A percentile compares a stretch with the other conserved stretches of the same genome.
These are phyloP conservation scores for Lepidium africanum DNA, from an alignment of 345 rosid genomes.

Conservation along the genomic window DNA sequence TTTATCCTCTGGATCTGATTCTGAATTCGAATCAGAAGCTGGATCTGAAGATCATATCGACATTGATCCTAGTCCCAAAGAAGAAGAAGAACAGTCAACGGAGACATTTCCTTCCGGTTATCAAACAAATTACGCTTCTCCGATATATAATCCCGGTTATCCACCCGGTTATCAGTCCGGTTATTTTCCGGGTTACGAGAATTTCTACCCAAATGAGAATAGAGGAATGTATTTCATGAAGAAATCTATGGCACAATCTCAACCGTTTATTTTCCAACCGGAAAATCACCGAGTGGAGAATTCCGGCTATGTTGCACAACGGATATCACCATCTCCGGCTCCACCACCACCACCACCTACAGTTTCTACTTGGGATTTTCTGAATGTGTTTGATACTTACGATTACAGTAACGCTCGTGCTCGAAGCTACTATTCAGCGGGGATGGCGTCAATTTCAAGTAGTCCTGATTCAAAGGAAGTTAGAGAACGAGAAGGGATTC, in stretches of 20 bases:
- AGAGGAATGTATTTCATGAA: constrained; percentile 62
- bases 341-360: constrained; percentile 86
- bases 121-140: constrained; percentile 4
- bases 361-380: constrained; percentile 73
- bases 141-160: constrained; percentile 9
- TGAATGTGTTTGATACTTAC: constrained; percentile 59
- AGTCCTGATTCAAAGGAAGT: constrained; percentile 90
- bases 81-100: constrained; percentile 18
- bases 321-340: constrained; percentile 16
- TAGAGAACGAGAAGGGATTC: constrained; percentile 92
- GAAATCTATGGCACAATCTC: constrained; percentile 56
- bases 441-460: constrained; percentile 53
- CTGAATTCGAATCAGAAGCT: constrained; percentile 31
- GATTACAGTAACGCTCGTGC: constrained; percentile 31
- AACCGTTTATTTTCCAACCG: constrained; percentile 63
- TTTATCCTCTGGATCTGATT: constrained; percentile 54
- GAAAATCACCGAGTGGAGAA: constrained; percentile 31
- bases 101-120: constrained; percentile 9
- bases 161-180: constrained; percentile 27
- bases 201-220: too few relatives aligned
- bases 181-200: too few relatives aligned
- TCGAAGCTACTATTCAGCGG: constrained; percentile 24
- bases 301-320: constrained; percentile 30
- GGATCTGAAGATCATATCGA: constrained; percentile 44
- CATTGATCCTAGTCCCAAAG: too few relatives aligned